Conservation (phyloP, 495 filamentous ascomycete species). For the Hyaloscypha hepaticicola region DNA sequence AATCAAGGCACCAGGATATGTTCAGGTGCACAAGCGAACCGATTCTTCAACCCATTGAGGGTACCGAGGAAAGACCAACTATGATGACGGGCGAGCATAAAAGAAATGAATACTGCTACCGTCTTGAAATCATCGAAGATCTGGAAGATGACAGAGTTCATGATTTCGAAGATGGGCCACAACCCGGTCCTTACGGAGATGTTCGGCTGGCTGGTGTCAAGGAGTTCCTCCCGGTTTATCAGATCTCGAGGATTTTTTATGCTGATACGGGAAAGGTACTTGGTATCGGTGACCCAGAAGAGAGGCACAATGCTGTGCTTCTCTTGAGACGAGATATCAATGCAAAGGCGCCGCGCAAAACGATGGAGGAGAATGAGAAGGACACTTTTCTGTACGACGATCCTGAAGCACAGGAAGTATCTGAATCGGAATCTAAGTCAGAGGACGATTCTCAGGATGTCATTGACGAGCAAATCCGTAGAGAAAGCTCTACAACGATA, state of each 20-base stretch:
- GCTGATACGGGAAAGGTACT: slow-evolving; percentile 93
- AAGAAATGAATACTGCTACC: slow-evolving; percentile 78
- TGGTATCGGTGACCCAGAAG: slow-evolving; percentile 75
- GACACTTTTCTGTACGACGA: slow-evolving; percentile 25
- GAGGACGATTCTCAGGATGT: slow-evolving; percentile 58
- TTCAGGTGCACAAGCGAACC: background rate
- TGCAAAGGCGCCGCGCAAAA: slow-evolving; percentile 58
- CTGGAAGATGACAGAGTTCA: slow-evolving; percentile 89
- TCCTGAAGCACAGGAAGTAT: slow-evolving; percentile 4
- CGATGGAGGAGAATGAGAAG: slow-evolving; percentile 27
- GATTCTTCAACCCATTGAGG: slow-evolving; percentile 13
- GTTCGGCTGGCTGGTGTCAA: slow-evolving; percentile 74
- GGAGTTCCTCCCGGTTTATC: slow-evolving; percentile 81
- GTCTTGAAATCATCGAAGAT: slow-evolving; percentile 87
- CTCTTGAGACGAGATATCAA: slow-evolving; percentile 82
- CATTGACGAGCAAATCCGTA: slow-evolving; percentile 65
- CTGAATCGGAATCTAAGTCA: slow-evolving; percentile 10
- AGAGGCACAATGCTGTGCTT: slow-evolving; percentile 79
- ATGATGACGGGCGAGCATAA: slow-evolving; percentile 19
- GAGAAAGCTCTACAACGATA: slow-evolving; percentile 38
- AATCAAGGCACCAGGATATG: background rate
- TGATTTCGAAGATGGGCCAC: slow-evolving; percentile 66
- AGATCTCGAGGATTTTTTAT: slow-evolving; percentile 96
- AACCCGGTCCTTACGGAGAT: slow-evolving; percentile 67
- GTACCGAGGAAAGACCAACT: slow-evolving; percentile 1